These are phyloP conservation scores for Rhizopus arrhizus DNA, from an alignment of 371 early-diverging fungal species.

Conservation along the genomic window DNA sequence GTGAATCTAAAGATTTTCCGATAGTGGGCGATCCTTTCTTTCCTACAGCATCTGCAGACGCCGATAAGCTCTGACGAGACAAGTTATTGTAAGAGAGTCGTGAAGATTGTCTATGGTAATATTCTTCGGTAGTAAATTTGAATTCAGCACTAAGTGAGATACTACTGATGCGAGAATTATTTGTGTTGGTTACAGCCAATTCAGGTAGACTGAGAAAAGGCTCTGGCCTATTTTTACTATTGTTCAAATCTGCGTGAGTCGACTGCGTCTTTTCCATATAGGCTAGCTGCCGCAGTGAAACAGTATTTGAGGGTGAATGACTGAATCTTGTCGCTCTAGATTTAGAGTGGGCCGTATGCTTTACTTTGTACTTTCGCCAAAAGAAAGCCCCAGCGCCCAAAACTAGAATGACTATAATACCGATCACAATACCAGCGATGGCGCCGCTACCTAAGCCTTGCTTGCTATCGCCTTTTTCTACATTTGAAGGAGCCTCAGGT, in stretches of 20 bases:
- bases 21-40: too few relatives aligned
- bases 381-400: constrained; percentile 35
- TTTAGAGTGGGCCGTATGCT: constrained; percentile 5
- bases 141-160: constrained; percentile 34
- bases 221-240: neutral
- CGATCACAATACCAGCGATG: constrained; percentile 42
- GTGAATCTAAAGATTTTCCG: neutral
- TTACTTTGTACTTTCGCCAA: constrained; percentile 12
- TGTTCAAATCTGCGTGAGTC: neutral
- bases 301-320: constrained; percentile 25
- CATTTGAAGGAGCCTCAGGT: neutral
- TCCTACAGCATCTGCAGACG: too few relatives aligned
- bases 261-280: neutral
- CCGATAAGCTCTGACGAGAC: too few relatives aligned
- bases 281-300: constrained; percentile 3
- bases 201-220: constrained; percentile 13
- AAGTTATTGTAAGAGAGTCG: neutral
- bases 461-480: too few relatives aligned
- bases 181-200: constrained; percentile 6
- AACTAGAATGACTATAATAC: constrained; percentile 29
- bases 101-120: constrained; percentile 4
- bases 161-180: constrained; percentile 12
- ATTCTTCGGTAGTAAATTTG: constrained; percentile 11
- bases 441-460: constrained; percentile 34
- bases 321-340: constrained; percentile 33